Evolutionary conservation across 345 rosid species (phyloP), one percentile per base, ranked within the genome.

Genomic region (Viola odorata): DNA sequence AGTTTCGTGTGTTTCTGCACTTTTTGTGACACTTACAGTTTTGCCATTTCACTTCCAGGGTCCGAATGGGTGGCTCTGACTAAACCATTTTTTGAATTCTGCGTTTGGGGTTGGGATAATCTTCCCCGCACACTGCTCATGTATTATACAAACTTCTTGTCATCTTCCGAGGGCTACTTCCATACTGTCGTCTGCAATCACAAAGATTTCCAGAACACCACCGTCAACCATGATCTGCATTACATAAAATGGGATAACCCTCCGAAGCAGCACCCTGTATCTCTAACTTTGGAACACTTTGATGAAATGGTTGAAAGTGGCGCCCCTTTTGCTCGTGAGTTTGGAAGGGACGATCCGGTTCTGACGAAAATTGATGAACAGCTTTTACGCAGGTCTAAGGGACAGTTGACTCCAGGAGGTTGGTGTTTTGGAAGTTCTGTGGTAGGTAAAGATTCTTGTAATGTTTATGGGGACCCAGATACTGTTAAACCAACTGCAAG

Each of bases 71-170:
- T 87, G 63, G 74, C 82, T 23, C 65, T 92, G 69, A 84, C 96
- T 1, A 89, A 81, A 74, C 68, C 96, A 15, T 89, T 92, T 79
- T 87, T 92, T 5, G 95, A 92, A 57, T 87, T 89, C 74, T 89
- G 96, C 42, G 69, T 92, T 6, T 84, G 91, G 91, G 98, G 97
- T 66, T 89, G 98, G 94, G 96, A 89, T 70, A 92, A 92, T 78
- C 91, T 92, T 41, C 98, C 98, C 38, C 86, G 98, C 17, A 87
- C 87, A 3, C 83, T 92, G 41, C 82, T 87, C 42, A 89, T 92
- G 96, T 89, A 92, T 78, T 89, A 92, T 60, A 84, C 90, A 4
- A 92, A 89, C 79, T 82, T 87, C 80, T 76, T 85, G 60, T 84
- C 86, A 44, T 85, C 98, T 7, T 73, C 84, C 0, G 98, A 89